Base-by-base conservation (phyloP, 805 yeast genomes). In the Ogataea pini region DNA sequence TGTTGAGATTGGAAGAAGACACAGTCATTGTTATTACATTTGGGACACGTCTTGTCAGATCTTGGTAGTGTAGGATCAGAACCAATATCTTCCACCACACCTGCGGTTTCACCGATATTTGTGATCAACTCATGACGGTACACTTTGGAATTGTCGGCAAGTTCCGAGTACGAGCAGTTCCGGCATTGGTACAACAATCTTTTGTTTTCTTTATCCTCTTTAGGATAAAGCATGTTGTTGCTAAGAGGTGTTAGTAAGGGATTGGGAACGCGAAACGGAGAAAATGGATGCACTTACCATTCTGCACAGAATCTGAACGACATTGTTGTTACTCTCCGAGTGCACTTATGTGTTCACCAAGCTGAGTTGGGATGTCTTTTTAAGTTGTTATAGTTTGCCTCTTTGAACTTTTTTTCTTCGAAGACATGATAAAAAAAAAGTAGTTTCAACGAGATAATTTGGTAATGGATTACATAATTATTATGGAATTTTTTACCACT, bases 1-100 rank as follows among this genome's bases (percentile, higher is more conserved):
- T 94, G 97, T 67, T 94, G 99, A 20, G 94, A 83, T 70, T 94
- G 99, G 78, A 94, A 94, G 66, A 94, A 94, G 33, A 94, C 99
- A 69, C 96, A 89, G 58, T 91, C 96, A 55, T 83, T 82, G 51
- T 86, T 85, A 58, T 80, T 84, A 70, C 99, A 94, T 46, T 78
- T 76, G 3, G 97, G 96, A 68, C 99, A 94, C 60, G 87, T 91
- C 63, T 88, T 88, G 67, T 92, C 94, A 1, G 96, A 86, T 56
- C 97, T 77, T 47, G 99, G 99, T 63, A 94, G 82, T 2, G 99
- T 94, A n/a, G 98, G 98, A 69, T 94, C 99, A 19, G 85, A 76
- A 1, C 97, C 97, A 56, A 94, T 87, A 67, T 92, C 98, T 65
- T 88, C 91, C 33, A 94, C 96, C 46, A 88, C 96, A 60, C 98